A percentile compares a stretch with the other conserved stretches of the same genome.
These are phyloP conservation scores for Pythium myriotylum DNA, from an alignment of 352 stramenopile genomes.

Conservation along the genomic window DNA sequence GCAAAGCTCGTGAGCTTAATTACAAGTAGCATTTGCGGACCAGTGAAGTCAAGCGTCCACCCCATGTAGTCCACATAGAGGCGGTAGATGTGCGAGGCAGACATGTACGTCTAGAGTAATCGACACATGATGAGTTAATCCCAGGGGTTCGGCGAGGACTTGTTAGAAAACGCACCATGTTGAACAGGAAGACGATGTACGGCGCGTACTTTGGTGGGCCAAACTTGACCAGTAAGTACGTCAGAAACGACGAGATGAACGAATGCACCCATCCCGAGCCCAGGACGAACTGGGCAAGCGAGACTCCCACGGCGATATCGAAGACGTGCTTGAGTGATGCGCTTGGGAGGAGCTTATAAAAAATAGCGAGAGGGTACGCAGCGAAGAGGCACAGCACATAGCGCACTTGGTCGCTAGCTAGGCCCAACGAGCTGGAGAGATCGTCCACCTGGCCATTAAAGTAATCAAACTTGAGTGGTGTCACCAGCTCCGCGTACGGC, in stretches of 20 bases:
- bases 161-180: conserved; percentile 58
- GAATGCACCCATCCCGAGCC: conserved; percentile 95
- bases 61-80: conserved; percentile 96
- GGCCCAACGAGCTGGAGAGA: conserved; percentile 42
- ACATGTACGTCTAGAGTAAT: conserved; percentile 10
- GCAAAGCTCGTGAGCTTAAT: conserved; percentile 98
- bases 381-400: conserved; percentile 93
- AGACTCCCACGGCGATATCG: conserved; percentile 90
- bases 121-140: too few relatives aligned
- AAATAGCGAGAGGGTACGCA: conserved; percentile 94
- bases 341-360: conserved; percentile 83
- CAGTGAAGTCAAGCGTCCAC: conserved; percentile 88
- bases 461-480: conserved; percentile 54
- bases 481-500: conserved; percentile 56
- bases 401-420: conserved; percentile 64
- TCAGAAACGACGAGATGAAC: conserved; percentile 88
- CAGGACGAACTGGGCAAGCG: conserved; percentile 94
- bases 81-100: conserved; percentile 90
- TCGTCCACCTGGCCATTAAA: conserved; percentile 48
- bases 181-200: conserved; percentile 92
- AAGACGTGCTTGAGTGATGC: conserved; percentile 92
- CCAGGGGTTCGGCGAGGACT: background rate
- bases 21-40: conserved; percentile 92
- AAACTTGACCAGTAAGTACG: conserved; percentile 89
- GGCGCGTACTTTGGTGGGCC: conserved; percentile 55